Percentiles rank a stretch among this genome's conserved stretches.
Conservation (phyloP, 768 basidiomycete genomes). For the Pholiota microspora region DNA sequence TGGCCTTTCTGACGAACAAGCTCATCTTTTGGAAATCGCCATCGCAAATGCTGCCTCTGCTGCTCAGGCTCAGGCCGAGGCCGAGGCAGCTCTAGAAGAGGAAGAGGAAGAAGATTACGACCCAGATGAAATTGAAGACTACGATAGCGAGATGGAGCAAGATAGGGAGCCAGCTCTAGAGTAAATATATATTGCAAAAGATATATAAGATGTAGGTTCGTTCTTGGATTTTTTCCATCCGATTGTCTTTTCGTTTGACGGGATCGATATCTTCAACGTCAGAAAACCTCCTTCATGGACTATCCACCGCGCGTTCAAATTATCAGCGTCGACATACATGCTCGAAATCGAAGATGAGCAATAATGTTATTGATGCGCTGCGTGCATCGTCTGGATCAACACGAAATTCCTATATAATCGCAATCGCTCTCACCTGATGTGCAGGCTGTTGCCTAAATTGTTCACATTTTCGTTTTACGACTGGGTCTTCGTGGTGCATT, state of each 20-base stretch:
- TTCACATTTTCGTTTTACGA: conserved; percentile 54
- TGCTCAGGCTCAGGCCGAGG: conserved; percentile 77
- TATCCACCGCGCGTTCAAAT: conserved; percentile 11
- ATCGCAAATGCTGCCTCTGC: conserved; percentile 73
- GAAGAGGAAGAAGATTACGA: conserved; percentile 54
- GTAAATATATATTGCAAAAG: conserved; percentile 17
- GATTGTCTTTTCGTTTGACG: conserved; percentile 18
- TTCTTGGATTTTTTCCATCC: conserved; percentile 16
- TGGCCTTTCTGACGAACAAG: conserved; percentile 73
- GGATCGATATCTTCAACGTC: conserved; percentile 23
- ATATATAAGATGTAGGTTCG: conserved; percentile 21
- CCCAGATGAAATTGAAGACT: conserved; percentile 42
- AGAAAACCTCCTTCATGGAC: conserved; percentile 11
- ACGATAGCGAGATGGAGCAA: conserved; percentile 29
- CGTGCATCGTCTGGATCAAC: conserved; percentile 10
- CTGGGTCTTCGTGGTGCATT: conserved; percentile 35
- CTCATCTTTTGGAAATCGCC: conserved; percentile 65
- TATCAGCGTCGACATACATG: conserved; percentile 4
- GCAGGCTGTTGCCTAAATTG: conserved; percentile 4
- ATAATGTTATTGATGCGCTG: conserved; percentile 11
- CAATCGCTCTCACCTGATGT: conserved; percentile 15
- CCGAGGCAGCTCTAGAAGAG: conserved; percentile 73
- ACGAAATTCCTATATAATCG: conserved; percentile 1
- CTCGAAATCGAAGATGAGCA: conserved; percentile 19
- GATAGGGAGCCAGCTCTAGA: conserved; percentile 22